phyloP scores from a whole-genome alignment of 305 asterid species.

The Stenogyne calaminthoides region DNA sequence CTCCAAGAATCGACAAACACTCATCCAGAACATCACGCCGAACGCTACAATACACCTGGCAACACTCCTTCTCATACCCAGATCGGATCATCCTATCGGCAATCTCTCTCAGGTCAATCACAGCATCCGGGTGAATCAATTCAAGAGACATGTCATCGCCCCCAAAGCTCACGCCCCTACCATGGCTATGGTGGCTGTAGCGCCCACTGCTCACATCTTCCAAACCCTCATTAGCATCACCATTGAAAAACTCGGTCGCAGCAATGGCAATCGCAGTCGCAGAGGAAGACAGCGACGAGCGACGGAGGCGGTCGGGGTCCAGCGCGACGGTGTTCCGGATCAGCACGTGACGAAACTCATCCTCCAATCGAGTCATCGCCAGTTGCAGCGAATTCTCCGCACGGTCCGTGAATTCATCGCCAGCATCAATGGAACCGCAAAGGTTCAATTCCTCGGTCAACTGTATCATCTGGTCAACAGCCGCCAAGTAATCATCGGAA shows the following conservation, averaged over 20 bases:
- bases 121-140: constrained; percentile 66
- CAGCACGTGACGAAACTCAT: constrained; percentile 72
- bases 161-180: constrained; percentile 68
- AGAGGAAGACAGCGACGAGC: constrained; percentile 62
- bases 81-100: constrained; percentile 87
- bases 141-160: constrained; percentile 69
- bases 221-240: constrained; percentile 36
- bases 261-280: constrained; percentile 66
- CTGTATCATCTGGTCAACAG: constrained; percentile 72
- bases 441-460: constrained; percentile 70
- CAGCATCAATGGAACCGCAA: constrained; percentile 31
- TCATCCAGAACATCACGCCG: constrained; percentile 90
- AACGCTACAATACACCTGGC: constrained; percentile 80
- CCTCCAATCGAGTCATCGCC: constrained; percentile 87
- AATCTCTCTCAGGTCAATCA: constrained; percentile 69
- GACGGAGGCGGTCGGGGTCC: constrained; percentile 68
- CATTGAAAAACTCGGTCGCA: constrained; percentile 57
- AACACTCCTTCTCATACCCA: constrained; percentile 93
- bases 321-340: constrained; percentile 58
- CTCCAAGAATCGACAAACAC: constrained; percentile 71
- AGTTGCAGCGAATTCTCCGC: constrained; percentile 79
- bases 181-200: constrained; percentile 48
- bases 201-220: constrained; percentile 62
- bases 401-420: constrained; percentile 56
- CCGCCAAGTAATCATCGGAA: constrained; percentile 55